Conservation (phyloP, 345 rosid species). For the Eucalyptus erythrocorys region DNA sequence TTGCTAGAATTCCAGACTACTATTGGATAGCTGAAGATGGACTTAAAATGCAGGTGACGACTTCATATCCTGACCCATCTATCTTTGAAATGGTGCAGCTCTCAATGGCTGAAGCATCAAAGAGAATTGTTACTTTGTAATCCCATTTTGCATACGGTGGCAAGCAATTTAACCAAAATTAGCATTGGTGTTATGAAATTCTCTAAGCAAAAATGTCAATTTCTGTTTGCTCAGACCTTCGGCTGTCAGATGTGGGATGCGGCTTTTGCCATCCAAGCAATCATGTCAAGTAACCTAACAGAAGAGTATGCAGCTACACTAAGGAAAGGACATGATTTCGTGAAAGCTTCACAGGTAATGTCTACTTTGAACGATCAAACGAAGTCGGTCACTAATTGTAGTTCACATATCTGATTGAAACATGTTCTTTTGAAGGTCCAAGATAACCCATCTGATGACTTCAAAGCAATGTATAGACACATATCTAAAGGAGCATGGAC, state of each 20-base stretch:
- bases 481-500: slow-evolving; percentile 63
- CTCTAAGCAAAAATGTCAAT: neutral
- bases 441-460: slow-evolving; percentile 51
- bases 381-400: neutral
- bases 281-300: slow-evolving; percentile 26
- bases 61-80: neutral
- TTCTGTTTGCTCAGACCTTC: slow-evolving; percentile 21
- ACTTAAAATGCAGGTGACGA: slow-evolving; percentile 40
- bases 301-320: slow-evolving; percentile 34
- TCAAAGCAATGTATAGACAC: slow-evolving; percentile 49
- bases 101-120: neutral
- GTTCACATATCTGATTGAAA: neutral
- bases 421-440: slow-evolving; percentile 16
- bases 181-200: neutral
- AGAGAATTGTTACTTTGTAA: neutral
- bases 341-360: slow-evolving; percentile 53
- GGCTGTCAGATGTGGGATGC: slow-evolving; percentile 69
- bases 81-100: neutral
- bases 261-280: slow-evolving; percentile 46
- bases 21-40: slow-evolving; percentile 77
- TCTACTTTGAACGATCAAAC: neutral
- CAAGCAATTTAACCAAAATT: neutral
- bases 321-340: slow-evolving; percentile 36
- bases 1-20: slow-evolving; percentile 55
- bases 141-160: neutral